Evolutionary conservation across 2,329 filamentous ascomycete species (phyloP).

Genomic region (Lomentospora prolificans): DNA sequence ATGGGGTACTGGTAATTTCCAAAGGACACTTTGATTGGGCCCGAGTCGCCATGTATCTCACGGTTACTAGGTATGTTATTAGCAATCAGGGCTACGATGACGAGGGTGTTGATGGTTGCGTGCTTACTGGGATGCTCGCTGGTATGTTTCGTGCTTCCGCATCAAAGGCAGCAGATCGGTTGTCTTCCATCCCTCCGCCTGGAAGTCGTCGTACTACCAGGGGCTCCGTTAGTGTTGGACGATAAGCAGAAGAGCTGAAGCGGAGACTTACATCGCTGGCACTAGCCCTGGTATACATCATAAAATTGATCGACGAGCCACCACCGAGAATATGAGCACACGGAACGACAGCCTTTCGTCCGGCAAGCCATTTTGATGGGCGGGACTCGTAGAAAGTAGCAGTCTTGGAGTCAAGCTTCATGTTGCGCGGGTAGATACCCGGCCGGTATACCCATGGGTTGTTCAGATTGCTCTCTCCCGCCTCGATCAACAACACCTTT

Average conservation of each 20-base stretch:
- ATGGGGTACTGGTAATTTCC: conserved; percentile 74
- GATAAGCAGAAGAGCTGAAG: conserved; percentile 51
- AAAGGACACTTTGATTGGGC: conserved; percentile 75
- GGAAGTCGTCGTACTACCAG: conserved; percentile 64
- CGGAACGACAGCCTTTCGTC: conserved; percentile 64
- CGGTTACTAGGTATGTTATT: conserved; percentile 19
- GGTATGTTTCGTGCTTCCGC: conserved; percentile 75
- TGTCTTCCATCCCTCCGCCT: conserved; percentile 69
- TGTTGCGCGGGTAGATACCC: conserved; percentile 68
- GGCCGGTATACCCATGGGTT: conserved; percentile 70
- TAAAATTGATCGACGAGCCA: conserved; percentile 68
- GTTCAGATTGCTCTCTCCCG: conserved; percentile 64
- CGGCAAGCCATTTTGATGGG: conserved; percentile 62
- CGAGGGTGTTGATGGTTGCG: too few relatives aligned
- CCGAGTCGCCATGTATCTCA: conserved; percentile 66
- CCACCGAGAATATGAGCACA: conserved; percentile 64
- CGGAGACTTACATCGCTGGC: conserved; percentile 5
- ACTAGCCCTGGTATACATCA: conserved; percentile 35
- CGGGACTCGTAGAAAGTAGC: conserved; percentile 73
- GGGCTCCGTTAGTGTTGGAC: neutral
- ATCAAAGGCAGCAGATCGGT: conserved; percentile 67
- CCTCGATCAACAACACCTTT: conserved; percentile 60
- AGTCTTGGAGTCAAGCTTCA: conserved; percentile 71
- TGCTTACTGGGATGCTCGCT: conserved; percentile 49
- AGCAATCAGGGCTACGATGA: neutral